A percentile compares a stretch with the other conserved stretches of the same genome.
These are phyloP conservation scores for Asclepias syriaca DNA, from an alignment of 257 asterid genomes.

Conservation along the genomic window DNA sequence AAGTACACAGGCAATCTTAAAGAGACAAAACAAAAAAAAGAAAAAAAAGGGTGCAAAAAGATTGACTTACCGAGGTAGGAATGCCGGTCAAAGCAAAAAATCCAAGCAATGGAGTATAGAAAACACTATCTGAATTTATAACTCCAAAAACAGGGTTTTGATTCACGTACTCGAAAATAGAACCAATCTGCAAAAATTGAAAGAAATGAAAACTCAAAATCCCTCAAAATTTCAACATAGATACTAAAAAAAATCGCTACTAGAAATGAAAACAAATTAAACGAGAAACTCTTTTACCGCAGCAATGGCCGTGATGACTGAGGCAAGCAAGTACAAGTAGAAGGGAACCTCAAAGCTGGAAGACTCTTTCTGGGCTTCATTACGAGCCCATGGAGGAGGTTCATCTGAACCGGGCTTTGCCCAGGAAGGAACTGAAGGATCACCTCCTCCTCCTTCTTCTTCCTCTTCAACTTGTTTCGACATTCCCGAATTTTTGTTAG, in stretches of 20 bases:
- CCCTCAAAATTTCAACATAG: conserved; percentile 15
- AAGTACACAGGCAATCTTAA: not conserved
- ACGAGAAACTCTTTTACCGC: conserved; percentile 43
- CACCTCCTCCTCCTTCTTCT: conserved; percentile 24
- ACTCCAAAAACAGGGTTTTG: conserved; percentile 82
- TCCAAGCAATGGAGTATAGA: conserved; percentile 91
- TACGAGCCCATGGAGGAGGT: conserved; percentile 87
- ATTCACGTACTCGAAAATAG: conserved; percentile 81
- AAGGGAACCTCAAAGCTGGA: conserved; percentile 60
- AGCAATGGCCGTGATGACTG: conserved; percentile 87
- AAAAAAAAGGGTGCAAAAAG: not conserved
- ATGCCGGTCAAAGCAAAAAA: conserved; percentile 82
- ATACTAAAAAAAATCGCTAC: not conserved
- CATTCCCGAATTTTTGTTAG: conserved; percentile 33
- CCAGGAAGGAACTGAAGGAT: conserved; percentile 72
- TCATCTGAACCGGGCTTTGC: conserved; percentile 78
- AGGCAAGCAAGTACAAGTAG: conserved; percentile 77
- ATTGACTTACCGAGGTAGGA: conserved; percentile 65
- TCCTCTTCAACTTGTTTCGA: conserved; percentile 17
- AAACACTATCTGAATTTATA: conserved; percentile 64
- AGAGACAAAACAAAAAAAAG: not conserved
- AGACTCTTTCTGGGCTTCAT: conserved; percentile 57
- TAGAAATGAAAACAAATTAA: not conserved
- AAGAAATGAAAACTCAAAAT: conserved; percentile 15
- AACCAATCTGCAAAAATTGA: conserved; percentile 60